Conservation (phyloP, 345 rosid genomes). For the Camelina neglecta region DNA sequence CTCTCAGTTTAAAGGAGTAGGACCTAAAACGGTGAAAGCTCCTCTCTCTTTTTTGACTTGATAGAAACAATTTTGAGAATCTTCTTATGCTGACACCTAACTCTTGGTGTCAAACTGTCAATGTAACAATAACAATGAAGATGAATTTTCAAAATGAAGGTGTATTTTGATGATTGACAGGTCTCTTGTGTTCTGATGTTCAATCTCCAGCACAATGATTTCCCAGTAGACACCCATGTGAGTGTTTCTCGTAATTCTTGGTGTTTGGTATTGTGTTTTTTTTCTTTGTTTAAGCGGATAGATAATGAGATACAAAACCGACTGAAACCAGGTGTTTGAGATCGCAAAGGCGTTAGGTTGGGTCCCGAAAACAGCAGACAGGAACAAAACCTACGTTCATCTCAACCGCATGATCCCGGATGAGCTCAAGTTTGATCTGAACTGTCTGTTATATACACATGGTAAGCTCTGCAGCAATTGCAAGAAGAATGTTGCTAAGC, state of each 20-base stretch:
- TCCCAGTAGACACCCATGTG: conserved; percentile 97
- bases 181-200: conserved; percentile 88
- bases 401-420: conserved; percentile 75
- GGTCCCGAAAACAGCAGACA: conserved; percentile 79
- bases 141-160: no score
- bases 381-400: conserved; percentile 75
- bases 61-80: neutral
- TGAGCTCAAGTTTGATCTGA: conserved; percentile 86
- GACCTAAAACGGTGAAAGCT: conserved; percentile 74
- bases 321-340: conserved; percentile 76
- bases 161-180: conserved; percentile 48
- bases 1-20: conserved; percentile 76
- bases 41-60: neutral
- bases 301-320: neutral
- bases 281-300: neutral
- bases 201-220: conserved; percentile 87
- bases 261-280: conserved; percentile 3
- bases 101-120: no score
- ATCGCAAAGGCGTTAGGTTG: conserved; percentile 84
- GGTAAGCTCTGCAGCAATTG: conserved; percentile 80
- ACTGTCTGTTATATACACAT: conserved; percentile 79
- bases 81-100: neutral
- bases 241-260: conserved; percentile 40
- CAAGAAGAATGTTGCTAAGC: conserved; percentile 58
- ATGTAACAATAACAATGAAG: no score